Base-by-base conservation (phyloP, 2,329 filamentous ascomycete genomes). In the Botryotinia calthae region DNA sequence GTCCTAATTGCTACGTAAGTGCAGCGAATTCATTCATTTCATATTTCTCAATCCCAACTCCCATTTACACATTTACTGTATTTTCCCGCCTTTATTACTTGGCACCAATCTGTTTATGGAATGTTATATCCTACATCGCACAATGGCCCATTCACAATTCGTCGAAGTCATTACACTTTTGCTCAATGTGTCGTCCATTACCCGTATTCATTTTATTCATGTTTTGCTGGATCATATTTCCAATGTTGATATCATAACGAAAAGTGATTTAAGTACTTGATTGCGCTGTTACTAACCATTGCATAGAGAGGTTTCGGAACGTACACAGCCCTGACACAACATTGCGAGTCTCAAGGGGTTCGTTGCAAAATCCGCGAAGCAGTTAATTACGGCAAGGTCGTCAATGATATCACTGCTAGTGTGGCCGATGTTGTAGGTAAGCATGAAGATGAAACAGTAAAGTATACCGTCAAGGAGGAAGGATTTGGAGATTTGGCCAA, bases 271-370 rank as follows among this genome's bases (percentile, higher is more conserved):
- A 25, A 18, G 28, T 67, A 4, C 1, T 31, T 16, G 10, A 16
- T 9, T 56, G 16, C 51, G 63, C 64, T 42, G 18, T 58, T 56
- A 42, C 65, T 68, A 58, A 68, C 16, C 28, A 16, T 56, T 31
- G 16, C 18, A 56, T 44, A 68, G 65, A 40, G 59, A 51, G 20
- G 76, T 12, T 88, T 86, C 76, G 79, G 79, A 12, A 82, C 81
- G 2, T 79, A 84, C 31, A 78, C 82, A 25, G 82, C 84, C 3
- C 82, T 88, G 46, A 82, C 84, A 5, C 81, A 83, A 64, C 87
- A 89, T 74, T 83, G 82, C 34, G 87, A 89, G 76, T 82, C 84
- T 1, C 82, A 82, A 70, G 81, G 81, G 4, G 76, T 73, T 48
- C 80, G 79, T 31, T 87, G 87, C 80, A 79, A 78, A 10, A 82